A percentile compares a stretch with the other conserved stretches of the same genome.
Evolutionary conservation across 441 rosid genomes (phyloP).

Genomic region (Pelargonium australe): DNA sequence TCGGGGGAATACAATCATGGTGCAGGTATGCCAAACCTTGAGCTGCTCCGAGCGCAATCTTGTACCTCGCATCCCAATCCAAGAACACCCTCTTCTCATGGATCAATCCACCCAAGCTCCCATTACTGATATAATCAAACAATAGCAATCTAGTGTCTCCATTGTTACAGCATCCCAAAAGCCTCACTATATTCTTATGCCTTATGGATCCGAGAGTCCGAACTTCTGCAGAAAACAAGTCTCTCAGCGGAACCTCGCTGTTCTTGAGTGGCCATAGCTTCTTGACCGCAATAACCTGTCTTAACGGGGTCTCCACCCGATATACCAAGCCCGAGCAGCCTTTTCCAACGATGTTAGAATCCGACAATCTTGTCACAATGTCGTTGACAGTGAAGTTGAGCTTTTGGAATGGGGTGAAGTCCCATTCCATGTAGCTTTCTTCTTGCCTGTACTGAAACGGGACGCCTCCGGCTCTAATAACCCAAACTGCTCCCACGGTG

Average conservation of each 20-base stretch:
- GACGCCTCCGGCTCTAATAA: slow-evolving; percentile 31
- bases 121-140: slow-evolving; percentile 63
- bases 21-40: slow-evolving; percentile 68
- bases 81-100: slow-evolving; percentile 41
- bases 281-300: slow-evolving; percentile 64
- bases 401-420: slow-evolving; percentile 50
- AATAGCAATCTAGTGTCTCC: slow-evolving; percentile 51
- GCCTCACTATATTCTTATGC: slow-evolving; percentile 65
- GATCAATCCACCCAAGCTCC: slow-evolving; percentile 53
- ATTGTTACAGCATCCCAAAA: slow-evolving; percentile 57
- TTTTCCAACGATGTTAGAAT: slow-evolving; percentile 50
- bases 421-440: slow-evolving; percentile 36
- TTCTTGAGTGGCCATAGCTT: slow-evolving; percentile 58
- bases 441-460: slow-evolving; percentile 23
- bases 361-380: slow-evolving; percentile 41
- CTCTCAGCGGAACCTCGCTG: slow-evolving; percentile 46
- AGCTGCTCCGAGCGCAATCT: slow-evolving; percentile 55
- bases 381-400: slow-evolving; percentile 45
- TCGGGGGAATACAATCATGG: slow-evolving; percentile 61
- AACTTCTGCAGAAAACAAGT: slow-evolving; percentile 63
- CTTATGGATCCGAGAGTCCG: slow-evolving; percentile 58
- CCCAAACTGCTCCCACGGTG: slow-evolving; percentile 28
- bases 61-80: slow-evolving; percentile 66
- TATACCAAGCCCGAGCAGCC: slow-evolving; percentile 68
- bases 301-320: slow-evolving; percentile 47